Evolutionary conservation across 2,329 filamentous ascomycete species (phyloP), one percentile per base, ranked within the genome.

Genomic region (Fusarium dimerum): DNA sequence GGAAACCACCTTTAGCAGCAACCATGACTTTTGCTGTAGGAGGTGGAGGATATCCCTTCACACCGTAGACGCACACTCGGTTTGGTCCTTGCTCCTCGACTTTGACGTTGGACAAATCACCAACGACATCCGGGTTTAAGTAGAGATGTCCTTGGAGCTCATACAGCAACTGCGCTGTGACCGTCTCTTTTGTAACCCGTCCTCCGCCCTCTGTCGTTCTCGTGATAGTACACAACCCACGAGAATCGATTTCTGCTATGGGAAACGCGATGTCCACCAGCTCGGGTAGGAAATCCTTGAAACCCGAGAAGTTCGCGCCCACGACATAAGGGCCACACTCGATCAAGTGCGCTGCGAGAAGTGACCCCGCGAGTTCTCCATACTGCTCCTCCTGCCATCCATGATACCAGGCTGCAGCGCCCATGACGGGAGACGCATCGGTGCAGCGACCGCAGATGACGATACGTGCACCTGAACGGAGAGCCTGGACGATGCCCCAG

Each of bases 361-460:
- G 62, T 0, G 78, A 69, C 0, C 77, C 76, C 0, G 81, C 81
- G 5, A 85, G 69, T 16, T 70, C 59, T 52, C 84, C 75, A 17
- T 76, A 80, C 20, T 77, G 71, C 0, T 68, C 72, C 15, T 76
- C 72, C 1, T 56, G 53, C 82, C 81, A 85, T 2, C 71, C 68
- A 48, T 84, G 74, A 76, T 80, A 85, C 69, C 74, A 84, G 60
- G 76, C 77, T 0, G 81, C 81, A 0, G 80, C 79, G 0, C 77
- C 82, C 51, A 84, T 82, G 0, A 82, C 79, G 0, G 78, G 79
- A 3, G 74, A 76, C 0, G 79, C 78, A 56, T 80, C 78, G 0
- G 76, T 72, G 1, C 76, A 76, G 5, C 78, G 71, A 0, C 78
- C 78, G 48, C 77, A 80, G 2, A 80, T 72, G 43, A 81, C 68